Evolutionary conservation across 441 rosid genomes (phyloP), one percentile per base, ranked within the genome.

Genomic region (Capsella rubella): DNA sequence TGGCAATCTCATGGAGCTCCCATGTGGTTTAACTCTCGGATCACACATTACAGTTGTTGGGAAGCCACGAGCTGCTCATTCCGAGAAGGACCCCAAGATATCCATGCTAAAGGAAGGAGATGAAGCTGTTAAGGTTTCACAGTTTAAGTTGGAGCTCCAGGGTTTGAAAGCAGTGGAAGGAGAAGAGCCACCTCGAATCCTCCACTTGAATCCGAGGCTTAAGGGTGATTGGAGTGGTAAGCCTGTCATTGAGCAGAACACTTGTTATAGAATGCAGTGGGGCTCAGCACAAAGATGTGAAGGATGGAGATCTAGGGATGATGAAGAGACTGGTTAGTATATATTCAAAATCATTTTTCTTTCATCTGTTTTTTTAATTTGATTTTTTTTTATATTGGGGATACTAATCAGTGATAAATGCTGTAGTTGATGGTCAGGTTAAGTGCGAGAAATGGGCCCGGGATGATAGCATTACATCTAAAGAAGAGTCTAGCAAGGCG

Each of bases 191-290:
- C 99, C 99, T 1, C 82, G 93, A 84, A 86, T 93, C 51, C 79
- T 93, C 59, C 99, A 95, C 72, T 87, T 95, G 67, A 95, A 95
- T 72, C 97, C 99, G 12, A 85, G 99, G 84, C 78, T 95, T 78
- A 93, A 82, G 63, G 99, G 99, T 49, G 99, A 95, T 75, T 95
- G 98, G 95, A 93, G 97, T 64, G 89, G 86, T 25, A 84, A 82
- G 82, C 97, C 99, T 8, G 97, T 93, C 62, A 95, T 95, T 78
- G 99, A 95, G 80, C 97, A 87, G 82, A 95, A 95, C 78, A 95
- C 99, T 72, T 95, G 99, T 56, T 95, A 95, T 65, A 80, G 98
- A 70, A 91, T 91, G 98, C 99, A 93, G 77, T 95, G 99, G 99
- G 97, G 98, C 0, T 66, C 85, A 6, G 88, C 96, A 6, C 79